These are phyloP conservation scores for Fusarium beomiforme DNA, from an alignment of 2,329 filamentous ascomycete genomes.

Conservation along the genomic window DNA sequence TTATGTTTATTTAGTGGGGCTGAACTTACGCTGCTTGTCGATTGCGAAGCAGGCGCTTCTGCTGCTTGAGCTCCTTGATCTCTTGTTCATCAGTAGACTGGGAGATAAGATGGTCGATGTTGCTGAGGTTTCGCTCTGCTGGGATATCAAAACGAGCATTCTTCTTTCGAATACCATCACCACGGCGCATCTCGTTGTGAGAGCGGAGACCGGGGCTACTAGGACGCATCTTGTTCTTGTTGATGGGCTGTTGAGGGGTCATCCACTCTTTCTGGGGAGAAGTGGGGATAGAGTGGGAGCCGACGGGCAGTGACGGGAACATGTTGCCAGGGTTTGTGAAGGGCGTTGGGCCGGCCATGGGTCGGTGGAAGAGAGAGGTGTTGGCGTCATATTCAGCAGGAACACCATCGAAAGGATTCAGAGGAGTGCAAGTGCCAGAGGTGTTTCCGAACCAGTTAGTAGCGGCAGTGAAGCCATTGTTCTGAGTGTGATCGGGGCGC, in stretches of 20 bases:
- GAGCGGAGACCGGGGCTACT: constrained; percentile 76
- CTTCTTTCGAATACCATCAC: constrained; percentile 97
- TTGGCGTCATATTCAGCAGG: constrained; percentile 65
- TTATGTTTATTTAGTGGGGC: constrained; percentile 9
- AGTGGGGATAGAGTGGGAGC: constrained; percentile 61
- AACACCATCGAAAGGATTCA: constrained; percentile 71
- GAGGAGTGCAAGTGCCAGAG: constrained; percentile 76
- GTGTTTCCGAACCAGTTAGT: constrained; percentile 60
- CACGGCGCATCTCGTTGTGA: constrained; percentile 79
- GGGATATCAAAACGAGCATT: constrained; percentile 98
- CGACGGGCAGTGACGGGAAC: constrained; percentile 62
- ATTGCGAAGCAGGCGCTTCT: constrained; percentile 94
- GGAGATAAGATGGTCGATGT: constrained; percentile 92
- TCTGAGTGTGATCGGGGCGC: constrained; percentile 65
- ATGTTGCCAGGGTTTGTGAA: constrained; percentile 65
- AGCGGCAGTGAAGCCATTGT: constrained; percentile 52
- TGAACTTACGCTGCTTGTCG: constrained; percentile 89
- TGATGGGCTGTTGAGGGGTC: constrained; percentile 58
- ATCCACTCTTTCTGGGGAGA: constrained; percentile 70
- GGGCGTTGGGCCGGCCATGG: constrained; percentile 63
- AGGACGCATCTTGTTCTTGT: constrained; percentile 68
- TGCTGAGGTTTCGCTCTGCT: constrained; percentile 88
- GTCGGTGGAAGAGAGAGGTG: constrained; percentile 62
- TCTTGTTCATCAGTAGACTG: constrained; percentile 90
- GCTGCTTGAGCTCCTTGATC: constrained; percentile 98